Base-by-base conservation (phyloP, 768 basidiomycete genomes). In the Leucosporidium scottii region DNA sequence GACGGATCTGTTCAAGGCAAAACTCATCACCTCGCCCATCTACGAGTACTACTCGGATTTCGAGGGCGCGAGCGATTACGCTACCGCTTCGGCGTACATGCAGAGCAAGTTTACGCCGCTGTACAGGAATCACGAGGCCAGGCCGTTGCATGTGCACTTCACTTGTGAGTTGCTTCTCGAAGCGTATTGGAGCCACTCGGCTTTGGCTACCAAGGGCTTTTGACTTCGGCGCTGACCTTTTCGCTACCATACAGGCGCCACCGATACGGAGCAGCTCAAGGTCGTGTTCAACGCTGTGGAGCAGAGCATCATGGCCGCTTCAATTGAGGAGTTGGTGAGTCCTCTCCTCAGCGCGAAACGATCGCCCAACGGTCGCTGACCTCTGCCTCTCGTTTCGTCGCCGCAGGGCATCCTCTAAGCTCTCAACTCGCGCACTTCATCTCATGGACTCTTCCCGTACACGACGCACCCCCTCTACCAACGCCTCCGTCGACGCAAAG, bases 31-130 rank as follows among this genome's bases (percentile, higher is more conserved):
- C 50, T 91, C 90, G 53, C 90, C 91, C 7, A 81, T 94, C 53
- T 85, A 82, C 31, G 82, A 91, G 77, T 93, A 91, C 81, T 93
- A 94, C 86, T 90, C 91, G 9, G 92, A 94, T 74, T 94, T 86
- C 80, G 79, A 77, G 6, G 91, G 91, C 39, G 91, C 91, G 18
- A 83, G 59, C 73, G 89, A 90, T 80, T 89, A 94, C 78, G 91
- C 94, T 72, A 84, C 86, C 21, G 93, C 92, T 2, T 94, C 91
- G 79, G 86, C 89, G 74, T 87, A 86, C 76, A 80, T 87, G 68
- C 79, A 87, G 25, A 84, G 85, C 73, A 86, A 90, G 64, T 96
- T 97, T 79, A 89, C 93, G 7, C 85, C 85, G 34, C 83, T 96
- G 67, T 96, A 96, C 78, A 91, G 93, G 79, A 90, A 86, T 70